Percentiles rank a stretch among this genome's conserved stretches.
Conservation (phyloP, 176 grass and related monocot genomes). For the Alopecurus myosuroides region DNA sequence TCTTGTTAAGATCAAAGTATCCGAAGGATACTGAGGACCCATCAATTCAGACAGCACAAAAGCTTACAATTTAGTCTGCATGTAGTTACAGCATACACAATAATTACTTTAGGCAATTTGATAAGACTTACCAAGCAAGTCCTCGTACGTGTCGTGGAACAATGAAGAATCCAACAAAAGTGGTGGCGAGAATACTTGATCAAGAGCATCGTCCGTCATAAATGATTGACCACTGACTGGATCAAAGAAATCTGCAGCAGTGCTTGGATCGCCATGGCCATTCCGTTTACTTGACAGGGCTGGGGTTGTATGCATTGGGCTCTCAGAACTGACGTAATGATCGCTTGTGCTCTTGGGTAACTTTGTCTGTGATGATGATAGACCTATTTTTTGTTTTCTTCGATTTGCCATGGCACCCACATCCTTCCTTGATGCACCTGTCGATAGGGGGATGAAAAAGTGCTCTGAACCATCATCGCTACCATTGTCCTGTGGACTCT, state of each 20-base stretch:
- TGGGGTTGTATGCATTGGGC: constrained; percentile 22
- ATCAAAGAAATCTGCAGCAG: constrained; percentile 7
- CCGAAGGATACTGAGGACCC: not conserved
- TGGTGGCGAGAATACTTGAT: constrained; percentile 95
- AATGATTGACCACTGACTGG: constrained; percentile 42
- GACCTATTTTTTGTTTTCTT: constrained; percentile 53
- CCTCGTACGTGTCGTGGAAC: constrained; percentile 76
- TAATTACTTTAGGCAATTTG: constrained; percentile 12
- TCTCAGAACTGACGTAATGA: constrained; percentile 19
- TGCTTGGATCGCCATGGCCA: constrained; percentile 27
- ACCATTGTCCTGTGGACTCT: constrained; percentile 51
- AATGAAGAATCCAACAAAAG: constrained; percentile 75
- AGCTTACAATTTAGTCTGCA: not conserved
- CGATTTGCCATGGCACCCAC: constrained; percentile 42
- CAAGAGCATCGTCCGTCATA: constrained; percentile 72
- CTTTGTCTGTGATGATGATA: constrained; percentile 34
- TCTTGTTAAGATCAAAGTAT: constrained; percentile 2
- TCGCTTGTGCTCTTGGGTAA: constrained; percentile 32
- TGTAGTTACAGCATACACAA: not conserved
- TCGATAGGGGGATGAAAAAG: constrained; percentile 77
- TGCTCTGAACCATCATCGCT: constrained; percentile 70
- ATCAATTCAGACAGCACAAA: constrained; percentile 10
- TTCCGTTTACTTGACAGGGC: constrained; percentile 40
- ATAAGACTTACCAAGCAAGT: constrained; percentile 80
- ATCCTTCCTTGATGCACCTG: constrained; percentile 47